A percentile compares a stretch with the other conserved stretches of the same genome.
Evolutionary conservation across 306 rosid genomes (phyloP).

Genomic region (Biancaea sappan): DNA sequence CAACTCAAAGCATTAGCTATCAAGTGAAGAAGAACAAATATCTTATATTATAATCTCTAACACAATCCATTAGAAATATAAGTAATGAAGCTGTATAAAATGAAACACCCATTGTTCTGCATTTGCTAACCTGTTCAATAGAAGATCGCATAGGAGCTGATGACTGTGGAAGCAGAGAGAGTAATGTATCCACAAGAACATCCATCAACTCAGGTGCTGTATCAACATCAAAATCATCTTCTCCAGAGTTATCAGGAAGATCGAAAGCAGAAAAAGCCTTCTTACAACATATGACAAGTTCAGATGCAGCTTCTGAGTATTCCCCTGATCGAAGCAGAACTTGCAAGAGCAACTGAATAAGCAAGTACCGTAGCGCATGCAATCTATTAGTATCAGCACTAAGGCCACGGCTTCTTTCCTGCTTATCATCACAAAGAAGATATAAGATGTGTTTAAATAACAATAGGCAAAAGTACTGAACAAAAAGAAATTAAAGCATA

Average conservation of each 20-base stretch:
- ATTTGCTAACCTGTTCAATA: slow-evolving; percentile 82
- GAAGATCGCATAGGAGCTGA: slow-evolving; percentile 80
- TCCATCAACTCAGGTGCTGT: slow-evolving; percentile 74
- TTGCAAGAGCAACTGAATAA: slow-evolving; percentile 87
- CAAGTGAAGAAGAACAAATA: background rate
- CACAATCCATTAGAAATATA: background rate
- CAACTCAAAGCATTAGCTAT: background rate
- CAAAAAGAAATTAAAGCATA: slow-evolving; percentile 2
- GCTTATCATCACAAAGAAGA: slow-evolving; percentile 36
- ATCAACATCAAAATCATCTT: slow-evolving; percentile 62
- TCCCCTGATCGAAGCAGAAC: slow-evolving; percentile 84
- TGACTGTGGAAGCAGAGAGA: slow-evolving; percentile 83
- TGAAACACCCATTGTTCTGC: slow-evolving; percentile 4
- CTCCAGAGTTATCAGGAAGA: slow-evolving; percentile 64
- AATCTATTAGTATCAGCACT: slow-evolving; percentile 56
- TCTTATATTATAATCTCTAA: background rate
- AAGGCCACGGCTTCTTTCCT: slow-evolving; percentile 73
- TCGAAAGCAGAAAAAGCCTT: slow-evolving; percentile 67
- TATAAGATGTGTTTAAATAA: background rate
- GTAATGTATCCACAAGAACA: slow-evolving; percentile 93
- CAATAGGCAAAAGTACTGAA: slow-evolving; percentile 4
- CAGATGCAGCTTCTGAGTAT: slow-evolving; percentile 81
- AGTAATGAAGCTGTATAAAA: slow-evolving; percentile 19
- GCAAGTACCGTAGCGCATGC: slow-evolving; percentile 83
- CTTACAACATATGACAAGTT: slow-evolving; percentile 78